phyloP scores from a whole-genome alignment of 495 filamentous ascomycete species.

The Penicillium macrosclerotiorum region DNA sequence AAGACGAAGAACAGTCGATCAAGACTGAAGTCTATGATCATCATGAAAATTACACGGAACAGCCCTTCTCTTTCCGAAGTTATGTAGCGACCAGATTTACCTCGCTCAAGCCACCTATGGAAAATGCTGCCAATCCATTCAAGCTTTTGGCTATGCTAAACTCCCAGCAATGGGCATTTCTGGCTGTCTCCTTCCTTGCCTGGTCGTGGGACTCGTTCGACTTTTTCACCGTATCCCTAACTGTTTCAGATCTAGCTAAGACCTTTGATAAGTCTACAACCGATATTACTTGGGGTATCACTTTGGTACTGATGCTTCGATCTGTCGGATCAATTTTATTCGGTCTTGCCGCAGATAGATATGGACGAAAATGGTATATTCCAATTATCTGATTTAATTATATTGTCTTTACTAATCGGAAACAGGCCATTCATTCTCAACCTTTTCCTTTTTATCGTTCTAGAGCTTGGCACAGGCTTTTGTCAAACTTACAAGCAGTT shows the following conservation, averaged over 20 bases:
- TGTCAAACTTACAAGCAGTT: conserved; percentile 68
- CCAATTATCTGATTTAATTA: too few species aligned
- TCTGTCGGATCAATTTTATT: conserved; percentile 67
- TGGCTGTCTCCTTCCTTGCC: conserved; percentile 57
- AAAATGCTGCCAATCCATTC: background rate
- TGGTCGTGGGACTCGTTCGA: conserved; percentile 82
- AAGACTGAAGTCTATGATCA: too few species aligned
- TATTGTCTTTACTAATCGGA: too few species aligned
- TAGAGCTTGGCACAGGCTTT: conserved; percentile 72
- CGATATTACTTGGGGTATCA: conserved; percentile 79
- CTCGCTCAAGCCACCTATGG: background rate
- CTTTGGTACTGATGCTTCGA: conserved; percentile 72
- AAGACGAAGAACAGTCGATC: background rate
- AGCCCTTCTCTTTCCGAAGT: background rate
- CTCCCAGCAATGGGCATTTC: too few species aligned
- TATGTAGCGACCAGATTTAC: background rate
- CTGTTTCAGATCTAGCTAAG: conserved; percentile 58
- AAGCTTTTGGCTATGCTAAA: background rate
- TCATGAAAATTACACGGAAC: background rate
- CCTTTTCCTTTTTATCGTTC: conserved; percentile 66
- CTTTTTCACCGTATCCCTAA: conserved; percentile 76
- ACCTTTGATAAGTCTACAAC: conserved; percentile 57
- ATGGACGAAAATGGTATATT: conserved; percentile 80
- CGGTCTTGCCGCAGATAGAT: conserved; percentile 68
- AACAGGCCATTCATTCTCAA: conserved; percentile 75